Evolutionary conservation across 1,284 basidiomycete genomes (phyloP).

Genomic region (Ustilago nuda): DNA sequence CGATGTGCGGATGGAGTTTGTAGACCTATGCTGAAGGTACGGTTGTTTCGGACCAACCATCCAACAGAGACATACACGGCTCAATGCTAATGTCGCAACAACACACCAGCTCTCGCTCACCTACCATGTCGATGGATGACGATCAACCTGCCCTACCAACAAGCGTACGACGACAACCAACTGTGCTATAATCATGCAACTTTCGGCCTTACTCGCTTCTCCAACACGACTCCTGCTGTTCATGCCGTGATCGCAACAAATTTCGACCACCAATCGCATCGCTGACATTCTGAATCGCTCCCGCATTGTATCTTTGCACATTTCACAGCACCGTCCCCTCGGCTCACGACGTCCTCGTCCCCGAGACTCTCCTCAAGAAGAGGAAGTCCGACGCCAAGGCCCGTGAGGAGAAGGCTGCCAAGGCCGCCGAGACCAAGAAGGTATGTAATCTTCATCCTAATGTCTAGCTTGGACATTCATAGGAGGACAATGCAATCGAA

Average conservation of each 20-base stretch:
- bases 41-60: not conserved
- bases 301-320: not conserved
- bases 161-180: not conserved
- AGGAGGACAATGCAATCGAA: slow-evolving; percentile 71
- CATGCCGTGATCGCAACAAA: slow-evolving; percentile 15
- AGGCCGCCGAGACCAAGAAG: slow-evolving; percentile 89
- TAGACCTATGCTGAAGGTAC: too few species aligned
- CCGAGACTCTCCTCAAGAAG: slow-evolving; percentile 74
- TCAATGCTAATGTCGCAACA: not conserved
- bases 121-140: not conserved
- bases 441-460: slow-evolving; percentile 71
- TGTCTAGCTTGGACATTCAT: slow-evolving; percentile 76
- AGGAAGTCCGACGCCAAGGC: slow-evolving; percentile 98
- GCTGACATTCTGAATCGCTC: slow-evolving; percentile 14
- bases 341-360: slow-evolving; percentile 66
- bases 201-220: not conserved
- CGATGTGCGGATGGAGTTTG: too few species aligned
- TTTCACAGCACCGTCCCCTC: slow-evolving; percentile 65
- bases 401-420: slow-evolving; percentile 91
- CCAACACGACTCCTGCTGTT: slow-evolving; percentile 6
- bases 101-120: not conserved
- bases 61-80: not conserved
- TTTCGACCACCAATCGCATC: not conserved
- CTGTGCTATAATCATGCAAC: not conserved
- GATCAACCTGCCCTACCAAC: not conserved